These are phyloP conservation scores for Corymbia calophylla DNA, from an alignment of 441 rosid species.

Conservation along the genomic window DNA sequence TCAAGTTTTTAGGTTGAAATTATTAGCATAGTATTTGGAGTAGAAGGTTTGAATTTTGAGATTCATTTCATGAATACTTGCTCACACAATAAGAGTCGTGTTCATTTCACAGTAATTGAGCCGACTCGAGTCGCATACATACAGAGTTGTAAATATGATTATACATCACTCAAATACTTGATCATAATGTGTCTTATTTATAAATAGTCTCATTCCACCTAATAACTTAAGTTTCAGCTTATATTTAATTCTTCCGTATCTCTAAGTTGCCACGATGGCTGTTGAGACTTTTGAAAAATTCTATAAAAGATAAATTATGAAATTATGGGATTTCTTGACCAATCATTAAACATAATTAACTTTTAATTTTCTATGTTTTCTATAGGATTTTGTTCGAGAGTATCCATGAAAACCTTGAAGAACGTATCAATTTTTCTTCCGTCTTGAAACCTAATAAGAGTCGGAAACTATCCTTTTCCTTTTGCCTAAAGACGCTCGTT, in stretches of 20 bases:
- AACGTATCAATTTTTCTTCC: not conserved
- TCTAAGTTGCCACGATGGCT: not conserved
- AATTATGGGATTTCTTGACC: not conserved
- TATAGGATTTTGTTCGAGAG: not conserved
- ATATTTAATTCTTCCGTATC: not conserved
- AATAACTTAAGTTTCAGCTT: not conserved
- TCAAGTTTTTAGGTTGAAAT: not conserved
- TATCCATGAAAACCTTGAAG: not conserved
- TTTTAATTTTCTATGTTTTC: not conserved
- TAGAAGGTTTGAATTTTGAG: not conserved
- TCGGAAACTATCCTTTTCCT: not conserved
- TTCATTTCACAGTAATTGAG: not conserved
- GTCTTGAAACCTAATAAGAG: not conserved
- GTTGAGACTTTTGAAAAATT: not conserved
- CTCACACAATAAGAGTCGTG: not conserved
- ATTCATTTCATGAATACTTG: not conserved
- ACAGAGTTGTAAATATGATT: not conserved
- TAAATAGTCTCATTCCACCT: not conserved
- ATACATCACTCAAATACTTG: not conserved
- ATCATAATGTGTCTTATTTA: not conserved
- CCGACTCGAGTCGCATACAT: fast-evolving
- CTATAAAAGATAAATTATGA: not conserved
- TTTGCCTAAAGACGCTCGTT: not conserved
- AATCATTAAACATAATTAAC: not conserved
- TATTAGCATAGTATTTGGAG: not conserved